Conservation (phyloP, 78 protist genomes). For the Planoprotostelium fungivorum region DNA sequence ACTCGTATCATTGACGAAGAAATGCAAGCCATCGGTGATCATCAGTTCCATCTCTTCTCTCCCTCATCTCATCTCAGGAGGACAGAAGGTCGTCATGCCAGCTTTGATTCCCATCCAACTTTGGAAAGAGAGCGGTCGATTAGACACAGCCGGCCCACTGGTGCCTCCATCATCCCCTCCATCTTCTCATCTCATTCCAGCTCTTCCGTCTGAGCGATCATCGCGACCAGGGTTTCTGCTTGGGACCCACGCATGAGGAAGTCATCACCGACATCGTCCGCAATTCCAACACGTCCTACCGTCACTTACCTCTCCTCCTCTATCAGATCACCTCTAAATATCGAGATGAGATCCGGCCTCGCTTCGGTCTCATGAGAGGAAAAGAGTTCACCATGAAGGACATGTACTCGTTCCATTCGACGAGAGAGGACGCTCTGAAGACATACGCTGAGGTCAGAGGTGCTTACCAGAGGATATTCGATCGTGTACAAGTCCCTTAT, state of each 20-base stretch:
- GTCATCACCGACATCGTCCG: constrained; percentile 54
- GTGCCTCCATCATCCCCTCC: neutral
- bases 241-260: constrained; percentile 86
- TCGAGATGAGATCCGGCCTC: constrained; percentile 84
- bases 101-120: constrained; percentile 19
- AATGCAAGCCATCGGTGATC: constrained; percentile 28
- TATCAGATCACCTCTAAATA: constrained; percentile 78
- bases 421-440: constrained; percentile 27
- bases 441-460: constrained; percentile 49
- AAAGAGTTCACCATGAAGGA: constrained; percentile 86
- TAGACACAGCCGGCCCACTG: constrained; percentile 40
- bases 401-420: constrained; percentile 72
- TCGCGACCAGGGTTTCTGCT: constrained; percentile 36
- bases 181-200: constrained; percentile 4
- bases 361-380: constrained; percentile 76
- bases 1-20: constrained; percentile 38
- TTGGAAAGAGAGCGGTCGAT: constrained; percentile 57
- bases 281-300: constrained; percentile 10
- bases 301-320: constrained; percentile 44
- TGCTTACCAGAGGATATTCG: constrained; percentile 54
- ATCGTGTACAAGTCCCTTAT: constrained; percentile 40
- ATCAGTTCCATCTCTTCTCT: neutral
- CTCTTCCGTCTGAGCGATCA: constrained; percentile 58
- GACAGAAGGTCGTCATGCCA: constrained; percentile 64
- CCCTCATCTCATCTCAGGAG: too few relatives aligned